phyloP scores from a whole-genome alignment of 2,329 filamentous ascomycete genomes.

The Colletotrichum musicola region DNA sequence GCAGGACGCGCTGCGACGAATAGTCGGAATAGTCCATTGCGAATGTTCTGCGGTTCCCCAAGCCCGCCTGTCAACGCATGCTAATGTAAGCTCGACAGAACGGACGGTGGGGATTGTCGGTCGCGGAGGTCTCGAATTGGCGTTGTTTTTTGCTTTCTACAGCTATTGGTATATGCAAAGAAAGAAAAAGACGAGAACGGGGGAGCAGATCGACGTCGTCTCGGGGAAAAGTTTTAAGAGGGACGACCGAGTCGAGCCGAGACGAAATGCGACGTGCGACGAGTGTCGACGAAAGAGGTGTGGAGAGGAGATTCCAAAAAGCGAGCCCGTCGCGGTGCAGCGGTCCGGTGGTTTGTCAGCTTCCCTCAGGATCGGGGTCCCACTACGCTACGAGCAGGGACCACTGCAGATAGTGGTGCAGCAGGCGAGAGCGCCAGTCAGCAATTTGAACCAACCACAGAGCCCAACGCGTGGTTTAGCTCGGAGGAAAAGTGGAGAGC shows the following conservation, averaged over 20 bases:
- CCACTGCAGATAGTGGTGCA: neutral
- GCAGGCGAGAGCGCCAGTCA: neutral
- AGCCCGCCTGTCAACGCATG: slow-evolving; percentile 37
- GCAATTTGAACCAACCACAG: slow-evolving; percentile 12
- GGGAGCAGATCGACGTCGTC: slow-evolving; percentile 1
- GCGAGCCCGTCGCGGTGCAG: slow-evolving; percentile 25
- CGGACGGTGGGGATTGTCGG: slow-evolving; percentile 5
- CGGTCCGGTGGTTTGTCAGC: slow-evolving; percentile 33
- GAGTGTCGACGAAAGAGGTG: slow-evolving; percentile 16
- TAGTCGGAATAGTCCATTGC: slow-evolving; percentile 38
- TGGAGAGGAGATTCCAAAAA: slow-evolving; percentile 33
- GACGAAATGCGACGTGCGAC: slow-evolving; percentile 29
- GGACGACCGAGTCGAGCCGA: slow-evolving; percentile 29
- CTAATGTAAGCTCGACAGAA: slow-evolving; percentile 20
- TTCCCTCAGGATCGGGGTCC: slow-evolving; percentile 19
- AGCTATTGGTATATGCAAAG: neutral
- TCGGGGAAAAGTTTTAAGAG: slow-evolving; percentile 25
- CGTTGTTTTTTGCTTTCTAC: neutral
- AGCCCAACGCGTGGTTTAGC: slow-evolving; percentile 31
- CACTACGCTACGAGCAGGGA: neutral
- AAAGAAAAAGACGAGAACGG: slow-evolving; percentile 10
- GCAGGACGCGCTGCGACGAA: slow-evolving; percentile 62
- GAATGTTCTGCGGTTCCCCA: slow-evolving; percentile 29
- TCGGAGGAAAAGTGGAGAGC: slow-evolving; percentile 32
- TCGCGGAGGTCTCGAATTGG: slow-evolving; percentile 2